Evolutionary conservation across 2,329 filamentous ascomycete species (phyloP), one percentile per base, ranked within the genome.

Genomic region (Rhytidhysteron rufulum): DNA sequence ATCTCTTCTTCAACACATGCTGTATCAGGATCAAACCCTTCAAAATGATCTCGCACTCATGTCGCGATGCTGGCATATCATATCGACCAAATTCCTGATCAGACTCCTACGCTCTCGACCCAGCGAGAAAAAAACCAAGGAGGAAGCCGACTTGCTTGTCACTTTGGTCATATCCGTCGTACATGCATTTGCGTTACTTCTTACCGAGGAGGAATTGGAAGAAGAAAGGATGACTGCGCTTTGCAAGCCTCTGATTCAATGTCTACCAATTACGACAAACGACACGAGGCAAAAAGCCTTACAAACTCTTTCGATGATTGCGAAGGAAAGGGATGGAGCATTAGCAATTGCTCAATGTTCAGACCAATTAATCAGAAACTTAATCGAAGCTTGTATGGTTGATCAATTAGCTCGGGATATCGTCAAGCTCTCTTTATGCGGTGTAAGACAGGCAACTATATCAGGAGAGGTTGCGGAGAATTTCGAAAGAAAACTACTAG

Each of bases 31-130:
- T 5, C 63, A 70, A 17, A 60, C 71, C n/a, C 60, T 81, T 17
- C 70, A 70, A 32, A 62, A 71, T 38, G 70, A 81, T 58, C 65
- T 70, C 8, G 60, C 62, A 2, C 57, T 55, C 6, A 53, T 83
- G 4, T 53, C 62, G n/a, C 58, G 57, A 11, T 63, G 84, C 31
- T 86, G 83, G 83, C 63, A 71, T 24, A 71, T 73, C 22, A 71
- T 86, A 17, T 75, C 82, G 3, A 66, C 76, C 46, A 82, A 73
- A 44, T 86, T 86, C 50, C 60, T 86, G 3, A 80, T 83, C 57
- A 73, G 82, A 16, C 65, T 86, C 8, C 65, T 86, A 30, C 71
- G 71, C 43, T 78, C 81, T 0, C 54, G 53, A 37, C 15, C 38
- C 15, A 48, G 25, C 18, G 34, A 44, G 21, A 47, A 45, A 30